Base-by-base conservation (phyloP, 495 filamentous ascomycete species). In the Astrocystis sublimbata region DNA sequence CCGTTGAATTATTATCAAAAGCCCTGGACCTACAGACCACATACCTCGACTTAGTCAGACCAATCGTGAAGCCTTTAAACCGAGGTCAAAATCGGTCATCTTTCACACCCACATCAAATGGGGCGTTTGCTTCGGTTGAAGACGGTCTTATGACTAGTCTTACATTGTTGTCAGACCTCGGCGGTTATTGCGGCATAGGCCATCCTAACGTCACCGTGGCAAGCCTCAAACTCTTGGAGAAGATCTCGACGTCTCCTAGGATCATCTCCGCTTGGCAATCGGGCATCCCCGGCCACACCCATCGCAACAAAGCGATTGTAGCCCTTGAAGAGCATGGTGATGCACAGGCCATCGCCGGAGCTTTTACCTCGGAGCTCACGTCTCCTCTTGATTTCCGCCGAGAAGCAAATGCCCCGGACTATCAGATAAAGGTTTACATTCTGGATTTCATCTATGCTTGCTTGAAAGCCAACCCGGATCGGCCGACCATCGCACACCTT, bases 1-100 rank as follows among this genome's bases (percentile, higher is more conserved):
- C 84, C 31, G 83, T 99, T 21, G 83, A 94, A 68, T 88, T 94
- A 45, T 88, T 97, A 73, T 86, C 88, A 59, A 77, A 89, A 62
- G 83, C 93, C 19, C 77, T 97, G 65, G 88, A 90, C 58, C 83
- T 97, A 57, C 94, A 99, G 74, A 85, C 91, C 8, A 98, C 93
- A 7, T 98, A 96, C 72, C 78, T 94, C 55, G 86, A 97, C 66
- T 84, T 97, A 21, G 88, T 97, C 15, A 86, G 88, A 28, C 91
- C 93, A 4, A 65, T 89, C 7, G 79, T 96, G 62, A 90, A 88
- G 69, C 61, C 61, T 15, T 66, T 75, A 1, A 28, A 66, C 36
- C 50, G 66, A 17, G 62, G 69, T 49, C 74, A 71, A 43, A 73
- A 65, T 24, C 68, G 70, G 24, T 72, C 67, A 19, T 41, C 53